Conservation (phyloP, 139 green algal species). For the Gonium pectorale region DNA sequence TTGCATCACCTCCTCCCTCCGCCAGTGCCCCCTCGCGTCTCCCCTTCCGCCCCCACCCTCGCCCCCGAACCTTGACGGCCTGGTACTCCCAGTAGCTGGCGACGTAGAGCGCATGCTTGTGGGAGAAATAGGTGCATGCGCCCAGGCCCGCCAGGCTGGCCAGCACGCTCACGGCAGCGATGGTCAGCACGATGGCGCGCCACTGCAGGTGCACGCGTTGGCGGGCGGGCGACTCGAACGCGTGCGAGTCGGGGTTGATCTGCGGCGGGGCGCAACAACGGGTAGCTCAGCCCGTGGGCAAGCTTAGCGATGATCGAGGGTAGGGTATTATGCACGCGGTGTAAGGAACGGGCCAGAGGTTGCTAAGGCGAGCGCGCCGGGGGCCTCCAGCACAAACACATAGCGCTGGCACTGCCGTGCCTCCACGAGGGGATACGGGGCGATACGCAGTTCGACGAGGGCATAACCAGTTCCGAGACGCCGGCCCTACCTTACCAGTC, state of each 20-base stretch:
- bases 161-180: background rate
- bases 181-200: background rate
- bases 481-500: no score
- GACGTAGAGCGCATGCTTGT: conserved; percentile 21
- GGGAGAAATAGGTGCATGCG: conserved; percentile 18
- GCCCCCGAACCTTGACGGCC: conserved; percentile 18
- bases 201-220: background rate
- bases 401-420: no score
- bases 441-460: no score
- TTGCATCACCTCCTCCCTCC: background rate
- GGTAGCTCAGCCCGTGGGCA: no score
- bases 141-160: background rate
- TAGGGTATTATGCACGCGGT: no score
- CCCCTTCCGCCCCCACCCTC: no score
- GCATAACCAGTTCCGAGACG: no score
- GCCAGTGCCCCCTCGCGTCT: background rate
- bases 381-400: no score
- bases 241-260: conserved; percentile 4
- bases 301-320: no score
- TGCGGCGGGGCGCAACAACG: background rate
- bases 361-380: background rate
- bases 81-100: conserved; percentile 27
- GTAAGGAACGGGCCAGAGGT: no score
- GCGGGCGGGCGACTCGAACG: conserved; percentile 19
- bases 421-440: no score